These are phyloP conservation scores for Candolleomyces eurysporus DNA, from an alignment of 768 basidiomycete genomes.

Conservation along the genomic window DNA sequence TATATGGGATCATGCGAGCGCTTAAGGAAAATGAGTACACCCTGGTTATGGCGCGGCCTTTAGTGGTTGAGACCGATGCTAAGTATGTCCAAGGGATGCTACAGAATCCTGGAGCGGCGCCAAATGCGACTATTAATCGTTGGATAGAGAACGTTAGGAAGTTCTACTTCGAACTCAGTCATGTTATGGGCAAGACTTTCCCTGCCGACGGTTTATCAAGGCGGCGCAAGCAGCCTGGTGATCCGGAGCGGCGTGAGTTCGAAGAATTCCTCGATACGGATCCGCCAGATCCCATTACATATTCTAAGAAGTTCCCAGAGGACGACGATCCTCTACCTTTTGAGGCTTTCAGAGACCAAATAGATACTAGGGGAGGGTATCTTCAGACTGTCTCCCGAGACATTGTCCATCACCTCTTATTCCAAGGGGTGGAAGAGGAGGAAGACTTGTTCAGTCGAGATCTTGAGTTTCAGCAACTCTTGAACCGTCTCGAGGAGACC, in stretches of 20 bases:
- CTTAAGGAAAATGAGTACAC: not conserved
- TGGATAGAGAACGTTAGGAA: constrained; percentile 26
- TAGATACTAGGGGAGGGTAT: constrained; percentile 8
- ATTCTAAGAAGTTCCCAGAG: not conserved
- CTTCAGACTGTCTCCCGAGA: not conserved
- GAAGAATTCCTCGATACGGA: not conserved
- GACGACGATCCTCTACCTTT: constrained; percentile 3
- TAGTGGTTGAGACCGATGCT: not conserved
- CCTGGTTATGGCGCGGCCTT: not conserved
- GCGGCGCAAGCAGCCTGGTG: not conserved
- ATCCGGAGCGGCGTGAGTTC: not conserved
- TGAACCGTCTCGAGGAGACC: too few species aligned
- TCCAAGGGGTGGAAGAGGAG: too few species aligned
- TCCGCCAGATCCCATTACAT: not conserved
- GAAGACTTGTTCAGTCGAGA: too few species aligned
- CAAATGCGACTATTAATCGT: constrained; percentile 25
- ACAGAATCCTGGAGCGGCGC: constrained; percentile 27
- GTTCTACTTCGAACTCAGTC: constrained; percentile 8
- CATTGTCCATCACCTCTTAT: too few species aligned
- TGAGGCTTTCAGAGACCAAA: constrained; percentile 3
- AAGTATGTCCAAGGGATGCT: constrained; percentile 25
- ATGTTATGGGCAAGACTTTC: constrained; percentile 12
- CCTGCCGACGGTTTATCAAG: constrained; percentile 20
- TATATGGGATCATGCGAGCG: constrained; percentile 2
- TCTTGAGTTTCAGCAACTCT: too few species aligned